Evolutionary conservation across 169 alveolate genomes (phyloP).

Genomic region (Fabrea salina): DNA sequence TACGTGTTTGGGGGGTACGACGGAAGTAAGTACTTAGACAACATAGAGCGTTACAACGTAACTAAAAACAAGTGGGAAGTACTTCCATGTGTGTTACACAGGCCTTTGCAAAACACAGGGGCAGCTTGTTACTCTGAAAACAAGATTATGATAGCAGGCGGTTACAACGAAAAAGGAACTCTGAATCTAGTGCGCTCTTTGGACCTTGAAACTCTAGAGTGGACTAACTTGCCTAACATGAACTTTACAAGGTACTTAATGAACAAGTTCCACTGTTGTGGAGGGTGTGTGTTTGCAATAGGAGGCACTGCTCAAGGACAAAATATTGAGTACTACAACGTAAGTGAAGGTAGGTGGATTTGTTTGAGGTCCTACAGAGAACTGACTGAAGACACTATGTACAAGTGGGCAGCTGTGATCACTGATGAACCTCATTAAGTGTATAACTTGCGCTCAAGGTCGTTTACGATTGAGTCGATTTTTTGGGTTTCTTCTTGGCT

Average conservation of each 20-base stretch:
- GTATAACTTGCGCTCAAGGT: not conserved
- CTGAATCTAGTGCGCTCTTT: slow-evolving; percentile 47
- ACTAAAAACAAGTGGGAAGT: slow-evolving; percentile 42
- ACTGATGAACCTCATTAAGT: too few relatives aligned
- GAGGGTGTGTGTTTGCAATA: slow-evolving; percentile 60
- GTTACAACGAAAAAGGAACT: slow-evolving; percentile 65
- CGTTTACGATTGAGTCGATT: not conserved
- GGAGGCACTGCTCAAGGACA: slow-evolving; percentile 52
- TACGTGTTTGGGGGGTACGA: slow-evolving; percentile 70
- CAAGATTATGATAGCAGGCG: slow-evolving; percentile 63
- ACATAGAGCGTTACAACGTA: slow-evolving; percentile 53
- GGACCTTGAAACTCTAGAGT: slow-evolving; percentile 55
- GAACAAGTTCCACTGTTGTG: slow-evolving; percentile 53
- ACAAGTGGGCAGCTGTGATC: slow-evolving; percentile 37
- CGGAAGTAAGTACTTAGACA: slow-evolving; percentile 58
- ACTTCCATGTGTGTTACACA: slow-evolving; percentile 37
- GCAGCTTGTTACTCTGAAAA: slow-evolving; percentile 48
- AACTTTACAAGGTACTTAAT: slow-evolving; percentile 58
- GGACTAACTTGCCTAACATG: slow-evolving; percentile 58
- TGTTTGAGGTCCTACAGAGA: slow-evolving; percentile 24
- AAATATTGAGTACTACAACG: slow-evolving; percentile 29
- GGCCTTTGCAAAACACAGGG: slow-evolving; percentile 59
- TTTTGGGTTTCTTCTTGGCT: not conserved
- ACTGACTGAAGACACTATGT: slow-evolving; percentile 38
- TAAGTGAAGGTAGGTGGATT: slow-evolving; percentile 23